Percentiles rank a stretch among this genome's conserved stretches.
Conservation (phyloP, 2,329 filamentous ascomycete species). For the Xylaria sp. region DNA sequence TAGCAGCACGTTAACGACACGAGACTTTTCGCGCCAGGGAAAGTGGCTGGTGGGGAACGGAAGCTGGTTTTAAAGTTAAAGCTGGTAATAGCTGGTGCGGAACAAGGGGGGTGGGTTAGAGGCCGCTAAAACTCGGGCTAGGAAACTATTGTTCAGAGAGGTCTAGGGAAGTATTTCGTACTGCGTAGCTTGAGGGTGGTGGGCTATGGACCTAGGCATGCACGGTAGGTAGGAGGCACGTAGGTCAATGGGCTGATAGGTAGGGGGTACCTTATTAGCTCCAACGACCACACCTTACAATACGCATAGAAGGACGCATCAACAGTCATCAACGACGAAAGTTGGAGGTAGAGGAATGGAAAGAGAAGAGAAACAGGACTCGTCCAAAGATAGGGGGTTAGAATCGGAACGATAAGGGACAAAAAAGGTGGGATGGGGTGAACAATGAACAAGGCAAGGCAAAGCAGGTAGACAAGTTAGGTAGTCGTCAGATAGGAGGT, state of each 20-base stretch:
- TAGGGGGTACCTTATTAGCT: background rate
- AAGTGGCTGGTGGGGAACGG: slow-evolving; percentile 29
- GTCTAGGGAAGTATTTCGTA: slow-evolving; percentile 6
- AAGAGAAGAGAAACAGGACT: background rate
- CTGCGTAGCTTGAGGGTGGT: too few species aligned
- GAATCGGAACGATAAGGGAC: background rate
- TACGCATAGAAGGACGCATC: background rate
- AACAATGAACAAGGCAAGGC: background rate
- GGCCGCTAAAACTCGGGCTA: slow-evolving; percentile 17
- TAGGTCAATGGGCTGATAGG: too few species aligned
- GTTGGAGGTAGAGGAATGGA: background rate
- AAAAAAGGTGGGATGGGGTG: background rate
- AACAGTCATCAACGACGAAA: too few species aligned
- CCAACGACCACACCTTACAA: background rate
- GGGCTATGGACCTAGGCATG: background rate
- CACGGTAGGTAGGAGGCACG: background rate
- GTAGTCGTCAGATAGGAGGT: background rate
- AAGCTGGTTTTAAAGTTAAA: slow-evolving; percentile 30
- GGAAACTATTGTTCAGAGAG: slow-evolving; percentile 17
- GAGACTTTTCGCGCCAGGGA: slow-evolving; percentile 30
- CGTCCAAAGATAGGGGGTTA: background rate
- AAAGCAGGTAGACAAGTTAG: background rate
- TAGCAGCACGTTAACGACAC: slow-evolving; percentile 31
- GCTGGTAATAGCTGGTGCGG: slow-evolving; percentile 18
- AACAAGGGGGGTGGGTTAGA: slow-evolving; percentile 24